Conservation (phyloP, 306 rosid species). For the Lathyrus aphaca region DNA sequence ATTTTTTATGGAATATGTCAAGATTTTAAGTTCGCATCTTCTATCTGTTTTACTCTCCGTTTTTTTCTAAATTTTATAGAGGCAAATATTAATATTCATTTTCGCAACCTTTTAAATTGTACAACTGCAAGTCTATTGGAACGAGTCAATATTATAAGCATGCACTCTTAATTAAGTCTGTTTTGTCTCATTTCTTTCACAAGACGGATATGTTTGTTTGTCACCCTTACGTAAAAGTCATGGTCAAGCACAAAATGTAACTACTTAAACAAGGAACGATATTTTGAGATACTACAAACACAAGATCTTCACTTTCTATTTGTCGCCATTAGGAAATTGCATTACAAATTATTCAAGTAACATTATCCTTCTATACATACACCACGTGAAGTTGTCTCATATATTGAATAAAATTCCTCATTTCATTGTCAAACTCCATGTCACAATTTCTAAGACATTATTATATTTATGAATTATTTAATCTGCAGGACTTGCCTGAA, state of each 20-base stretch:
- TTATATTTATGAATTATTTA: background rate
- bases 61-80: too few relatives aligned
- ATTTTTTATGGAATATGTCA: too few relatives aligned
- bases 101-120: too few relatives aligned
- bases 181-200: too few relatives aligned
- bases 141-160: too few relatives aligned
- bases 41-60: too few relatives aligned
- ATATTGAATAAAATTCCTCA: background rate
- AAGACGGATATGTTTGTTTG: too few relatives aligned
- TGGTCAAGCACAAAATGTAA: slow-evolving; percentile 32
- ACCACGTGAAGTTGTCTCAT: slow-evolving; percentile 60
- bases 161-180: too few relatives aligned
- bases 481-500: slow-evolving; percentile 64
- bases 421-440: slow-evolving; percentile 32
- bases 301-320: slow-evolving; percentile 30
- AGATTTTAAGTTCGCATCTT: too few relatives aligned
- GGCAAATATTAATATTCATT: too few relatives aligned
- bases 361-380: slow-evolving; percentile 22
- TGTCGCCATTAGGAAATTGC: slow-evolving; percentile 4
- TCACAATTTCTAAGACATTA: background rate
- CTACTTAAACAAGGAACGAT: slow-evolving; percentile 30
- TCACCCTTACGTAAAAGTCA: slow-evolving; percentile 22
- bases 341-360: slow-evolving; percentile 14
- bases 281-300: slow-evolving; percentile 35
- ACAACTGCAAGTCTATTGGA: too few relatives aligned